Percentiles rank a stretch among this genome's conserved stretches.
Conservation (phyloP, 306 rosid species). For the Sindora glabra region DNA sequence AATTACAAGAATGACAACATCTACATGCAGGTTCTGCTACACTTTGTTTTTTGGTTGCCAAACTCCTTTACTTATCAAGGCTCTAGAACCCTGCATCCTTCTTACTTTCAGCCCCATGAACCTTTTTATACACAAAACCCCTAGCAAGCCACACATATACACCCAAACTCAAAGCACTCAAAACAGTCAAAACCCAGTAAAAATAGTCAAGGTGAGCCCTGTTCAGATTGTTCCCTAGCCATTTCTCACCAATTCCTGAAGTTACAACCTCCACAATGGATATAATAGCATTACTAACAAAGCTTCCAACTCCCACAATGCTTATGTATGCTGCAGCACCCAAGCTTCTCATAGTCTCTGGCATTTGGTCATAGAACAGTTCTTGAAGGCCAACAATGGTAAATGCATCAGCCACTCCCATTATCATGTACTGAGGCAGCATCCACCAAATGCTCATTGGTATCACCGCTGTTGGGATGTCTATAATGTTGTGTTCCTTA, state of each 20-base stretch:
- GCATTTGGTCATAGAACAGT: constrained; percentile 68
- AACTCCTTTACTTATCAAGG: not conserved
- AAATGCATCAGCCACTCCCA: constrained; percentile 44
- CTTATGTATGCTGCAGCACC: constrained; percentile 74
- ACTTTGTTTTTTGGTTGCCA: not conserved
- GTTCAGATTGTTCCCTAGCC: constrained; percentile 56
- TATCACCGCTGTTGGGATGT: constrained; percentile 30
- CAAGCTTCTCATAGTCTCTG: constrained; percentile 44
- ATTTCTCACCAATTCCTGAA: constrained; percentile 21
- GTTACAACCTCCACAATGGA: constrained; percentile 24
- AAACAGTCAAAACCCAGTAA: constrained; percentile 56
- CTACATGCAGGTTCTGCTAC: too few relatives aligned
- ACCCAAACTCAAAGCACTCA: constrained; percentile 41
- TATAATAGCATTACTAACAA: constrained; percentile 35
- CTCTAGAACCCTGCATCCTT: constrained; percentile 6
- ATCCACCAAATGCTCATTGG: constrained; percentile 77
- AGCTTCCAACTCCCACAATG: constrained; percentile 50
- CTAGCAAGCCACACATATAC: constrained; percentile 37
- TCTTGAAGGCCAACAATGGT: constrained; percentile 57
- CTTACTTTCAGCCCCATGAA: constrained; percentile 17
- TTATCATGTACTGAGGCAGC: constrained; percentile 60
- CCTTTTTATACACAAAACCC: constrained; percentile 44
- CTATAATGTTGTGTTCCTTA: constrained; percentile 25
- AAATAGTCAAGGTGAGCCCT: constrained; percentile 58
- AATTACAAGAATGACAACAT: too few relatives aligned